Conservation (phyloP, 306 rosid genomes). For the Hippophae rhamnoides region DNA sequence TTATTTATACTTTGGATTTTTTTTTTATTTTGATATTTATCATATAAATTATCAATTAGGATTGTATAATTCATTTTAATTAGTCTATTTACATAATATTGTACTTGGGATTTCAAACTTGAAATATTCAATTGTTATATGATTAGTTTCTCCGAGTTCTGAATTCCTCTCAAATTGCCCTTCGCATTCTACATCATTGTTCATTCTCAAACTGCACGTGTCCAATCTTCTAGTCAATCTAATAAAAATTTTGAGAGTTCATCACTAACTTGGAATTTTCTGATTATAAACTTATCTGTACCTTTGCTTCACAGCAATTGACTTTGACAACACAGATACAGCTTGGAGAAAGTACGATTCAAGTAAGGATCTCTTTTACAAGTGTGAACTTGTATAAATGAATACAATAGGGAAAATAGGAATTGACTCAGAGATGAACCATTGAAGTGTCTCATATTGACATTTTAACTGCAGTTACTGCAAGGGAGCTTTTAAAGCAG, state of each 20-base stretch:
- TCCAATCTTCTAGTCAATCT: background rate
- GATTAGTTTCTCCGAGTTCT: too few species aligned
- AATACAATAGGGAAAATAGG: background rate
- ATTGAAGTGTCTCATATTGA: slow-evolving; percentile 14
- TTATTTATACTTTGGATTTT: too few species aligned
- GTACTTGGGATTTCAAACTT: too few species aligned
- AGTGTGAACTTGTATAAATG: slow-evolving; percentile 2
- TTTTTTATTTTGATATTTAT: too few species aligned
- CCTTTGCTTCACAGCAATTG: slow-evolving; percentile 31
- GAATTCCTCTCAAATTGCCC: too few species aligned
- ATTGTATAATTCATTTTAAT: too few species aligned
- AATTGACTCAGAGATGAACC: slow-evolving; percentile 2
- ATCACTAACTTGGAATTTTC: background rate
- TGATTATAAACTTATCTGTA: slow-evolving; percentile 2
- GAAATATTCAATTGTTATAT: too few species aligned
- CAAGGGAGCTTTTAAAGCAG: slow-evolving; percentile 49
- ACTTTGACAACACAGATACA: slow-evolving; percentile 46
- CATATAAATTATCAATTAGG: too few species aligned
- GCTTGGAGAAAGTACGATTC: slow-evolving; percentile 48
- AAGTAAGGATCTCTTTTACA: slow-evolving; percentile 28
- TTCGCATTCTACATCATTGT: background rate
- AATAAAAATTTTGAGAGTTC: background rate
- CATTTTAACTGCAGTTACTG: slow-evolving; percentile 37
- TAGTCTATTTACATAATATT: too few species aligned
- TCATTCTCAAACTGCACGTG: background rate